Percentiles rank a stretch among this genome's conserved stretches.
phyloP scores from a whole-genome alignment of 176 grass and related monocot genomes.

The Avena sativa region DNA sequence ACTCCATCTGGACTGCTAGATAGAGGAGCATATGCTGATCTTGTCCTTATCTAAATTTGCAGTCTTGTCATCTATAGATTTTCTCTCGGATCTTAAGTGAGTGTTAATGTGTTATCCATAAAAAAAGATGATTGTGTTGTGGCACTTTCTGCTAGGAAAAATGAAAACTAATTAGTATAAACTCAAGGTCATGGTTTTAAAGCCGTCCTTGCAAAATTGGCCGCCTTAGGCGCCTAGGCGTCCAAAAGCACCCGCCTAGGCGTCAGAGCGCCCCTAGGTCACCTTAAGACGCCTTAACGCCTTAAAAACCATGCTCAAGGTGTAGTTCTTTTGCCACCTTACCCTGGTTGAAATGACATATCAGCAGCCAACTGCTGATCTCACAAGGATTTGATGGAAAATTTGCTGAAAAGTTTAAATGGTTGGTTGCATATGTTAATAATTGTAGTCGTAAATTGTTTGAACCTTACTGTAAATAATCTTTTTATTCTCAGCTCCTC shows the following conservation, averaged over 20 bases:
- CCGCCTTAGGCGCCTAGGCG: too few species aligned
- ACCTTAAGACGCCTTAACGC: too few species aligned
- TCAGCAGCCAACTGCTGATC: not conserved
- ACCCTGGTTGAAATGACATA: constrained; percentile 10
- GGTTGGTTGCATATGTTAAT: not conserved
- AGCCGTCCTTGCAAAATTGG: too few species aligned
- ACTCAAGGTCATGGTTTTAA: not conserved
- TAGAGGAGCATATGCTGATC: not conserved
- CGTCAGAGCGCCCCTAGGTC: too few species aligned
- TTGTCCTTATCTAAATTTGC: not conserved
- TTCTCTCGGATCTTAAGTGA: not conserved
- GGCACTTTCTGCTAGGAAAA: not conserved
- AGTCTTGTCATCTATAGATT: not conserved
- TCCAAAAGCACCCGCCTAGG: too few species aligned
- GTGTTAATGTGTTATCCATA: not conserved
- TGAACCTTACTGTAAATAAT: not conserved
- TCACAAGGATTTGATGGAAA: constrained; percentile 9
- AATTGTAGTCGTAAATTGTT: not conserved
- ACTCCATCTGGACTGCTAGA: not conserved
- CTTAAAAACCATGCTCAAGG: too few species aligned
- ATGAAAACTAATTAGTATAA: not conserved
- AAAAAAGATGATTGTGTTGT: not conserved
- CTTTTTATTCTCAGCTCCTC: not conserved
- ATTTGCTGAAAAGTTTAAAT: not conserved
- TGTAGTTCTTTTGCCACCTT: not conserved